Conservation (phyloP, 2,329 filamentous ascomycete species). For the Penicillium polonicum region DNA sequence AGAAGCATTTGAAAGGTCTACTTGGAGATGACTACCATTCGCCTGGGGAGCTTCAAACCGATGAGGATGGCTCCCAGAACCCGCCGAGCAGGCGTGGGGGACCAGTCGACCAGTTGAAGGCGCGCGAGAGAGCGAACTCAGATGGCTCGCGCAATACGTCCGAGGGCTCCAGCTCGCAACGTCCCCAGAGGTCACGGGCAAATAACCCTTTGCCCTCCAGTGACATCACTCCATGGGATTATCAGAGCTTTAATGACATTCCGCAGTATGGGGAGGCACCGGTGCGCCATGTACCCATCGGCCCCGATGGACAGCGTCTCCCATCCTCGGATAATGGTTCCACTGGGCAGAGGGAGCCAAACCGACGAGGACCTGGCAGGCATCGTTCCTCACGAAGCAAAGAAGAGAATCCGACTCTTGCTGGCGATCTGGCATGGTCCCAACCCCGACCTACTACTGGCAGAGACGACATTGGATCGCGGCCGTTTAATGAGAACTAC, state of each 20-base stretch:
- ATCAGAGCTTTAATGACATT: constrained; percentile 81
- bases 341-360: constrained; percentile 50
- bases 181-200: constrained; percentile 67
- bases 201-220: constrained; percentile 79
- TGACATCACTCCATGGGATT: constrained; percentile 96
- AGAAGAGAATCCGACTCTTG: constrained; percentile 52
- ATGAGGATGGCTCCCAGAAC: constrained; percentile 64
- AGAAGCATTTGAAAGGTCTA: constrained; percentile 86
- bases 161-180: constrained; percentile 63
- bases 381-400: constrained; percentile 54
- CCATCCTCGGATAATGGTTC: constrained; percentile 47
- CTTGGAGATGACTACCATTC: constrained; percentile 86
- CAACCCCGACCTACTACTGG: constrained; percentile 70
- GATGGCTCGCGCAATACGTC: constrained; percentile 61
- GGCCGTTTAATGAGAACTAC: constrained; percentile 52
- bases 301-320: constrained; percentile 68
- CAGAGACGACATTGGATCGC: constrained; percentile 65
- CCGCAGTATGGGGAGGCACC: constrained; percentile 75
- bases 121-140: constrained; percentile 79
- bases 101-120: constrained; percentile 53
- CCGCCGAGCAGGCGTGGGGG: constrained; percentile 22
- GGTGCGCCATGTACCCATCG: constrained; percentile 67
- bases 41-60: constrained; percentile 62
- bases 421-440: constrained; percentile 46
- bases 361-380: constrained; percentile 53